Conservation (phyloP, 257 asterid species). For the Striga asiatica region DNA sequence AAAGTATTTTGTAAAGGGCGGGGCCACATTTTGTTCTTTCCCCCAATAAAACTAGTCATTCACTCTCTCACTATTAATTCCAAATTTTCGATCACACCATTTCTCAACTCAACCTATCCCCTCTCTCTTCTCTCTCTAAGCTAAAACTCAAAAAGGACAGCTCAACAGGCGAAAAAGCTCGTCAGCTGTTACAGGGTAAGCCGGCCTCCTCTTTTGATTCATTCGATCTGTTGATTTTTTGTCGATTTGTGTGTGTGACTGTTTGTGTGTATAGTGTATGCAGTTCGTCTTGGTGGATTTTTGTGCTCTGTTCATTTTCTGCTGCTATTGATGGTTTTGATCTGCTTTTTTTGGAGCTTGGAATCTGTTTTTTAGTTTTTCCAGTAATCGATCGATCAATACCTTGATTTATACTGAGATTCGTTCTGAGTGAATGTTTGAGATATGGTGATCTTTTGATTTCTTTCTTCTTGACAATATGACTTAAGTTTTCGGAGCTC, state of each 20-base stretch:
- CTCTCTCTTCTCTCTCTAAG: slow-evolving; percentile 12
- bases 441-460: too few relatives aligned
- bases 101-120: slow-evolving; percentile 14
- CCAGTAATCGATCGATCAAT: too few relatives aligned
- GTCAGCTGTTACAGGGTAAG: slow-evolving; percentile 19
- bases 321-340: slow-evolving; percentile 14
- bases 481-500: too few relatives aligned
- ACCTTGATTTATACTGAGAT: too few relatives aligned
- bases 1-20: too few relatives aligned
- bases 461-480: too few relatives aligned
- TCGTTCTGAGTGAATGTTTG: too few relatives aligned
- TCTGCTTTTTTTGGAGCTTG: not conserved
- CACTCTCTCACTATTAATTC: slow-evolving; percentile 30
- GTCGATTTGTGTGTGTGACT: not conserved
- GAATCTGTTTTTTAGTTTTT: too few relatives aligned
- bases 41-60: not conserved
- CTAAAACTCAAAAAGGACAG: slow-evolving; percentile 3
- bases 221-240: slow-evolving; percentile 15
- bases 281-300: not conserved
- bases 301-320: not conserved
- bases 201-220: not conserved
- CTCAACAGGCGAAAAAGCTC: slow-evolving; percentile 9
- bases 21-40: not conserved
- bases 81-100: slow-evolving; percentile 21
- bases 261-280: not conserved